phyloP scores from a whole-genome alignment of 306 rosid species.

The Acacia melanoxylon region DNA sequence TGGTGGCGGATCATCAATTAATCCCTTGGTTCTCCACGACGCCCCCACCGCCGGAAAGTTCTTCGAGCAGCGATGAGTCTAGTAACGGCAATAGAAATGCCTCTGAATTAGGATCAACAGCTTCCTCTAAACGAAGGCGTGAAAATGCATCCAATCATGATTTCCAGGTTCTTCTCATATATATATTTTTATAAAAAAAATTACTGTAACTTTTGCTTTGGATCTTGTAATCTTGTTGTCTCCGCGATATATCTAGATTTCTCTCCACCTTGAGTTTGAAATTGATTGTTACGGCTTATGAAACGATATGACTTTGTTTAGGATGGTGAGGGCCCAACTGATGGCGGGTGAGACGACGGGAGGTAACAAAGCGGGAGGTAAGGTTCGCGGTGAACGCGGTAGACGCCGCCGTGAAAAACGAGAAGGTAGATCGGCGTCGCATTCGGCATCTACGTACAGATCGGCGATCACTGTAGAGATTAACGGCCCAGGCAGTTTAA shows the following conservation, averaged over 20 bases:
- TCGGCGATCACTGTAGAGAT: not conserved
- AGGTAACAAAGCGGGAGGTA: conserved; percentile 12
- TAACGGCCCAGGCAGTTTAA: not conserved
- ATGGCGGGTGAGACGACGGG: not conserved
- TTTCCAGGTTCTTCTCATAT: conserved; percentile 38
- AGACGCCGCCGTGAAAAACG: conserved; percentile 19
- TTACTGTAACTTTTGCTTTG: not conserved
- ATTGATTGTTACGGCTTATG: not conserved
- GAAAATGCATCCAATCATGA: conserved; percentile 31
- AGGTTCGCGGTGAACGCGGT: conserved; percentile 5
- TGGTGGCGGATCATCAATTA: conserved; percentile 61
- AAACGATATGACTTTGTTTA: not conserved
- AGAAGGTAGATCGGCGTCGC: not conserved
- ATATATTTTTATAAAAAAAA: not conserved
- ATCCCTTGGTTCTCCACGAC: conserved; percentile 57
- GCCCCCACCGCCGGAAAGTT: conserved; percentile 51
- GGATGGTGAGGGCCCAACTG: conserved; percentile 32
- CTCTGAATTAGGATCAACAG: conserved; percentile 6
- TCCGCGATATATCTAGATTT: not conserved
- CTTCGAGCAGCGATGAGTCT: conserved; percentile 60
- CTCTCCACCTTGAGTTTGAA: not conserved
- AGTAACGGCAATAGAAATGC: conserved; percentile 30
- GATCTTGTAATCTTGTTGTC: not conserved
- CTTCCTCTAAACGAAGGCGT: conserved; percentile 56
- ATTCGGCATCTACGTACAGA: not conserved